Percentiles rank a stretch among this genome's conserved stretches.
phyloP scores from a whole-genome alignment of 805 yeast species.

The Brettanomyces sp. region DNA sequence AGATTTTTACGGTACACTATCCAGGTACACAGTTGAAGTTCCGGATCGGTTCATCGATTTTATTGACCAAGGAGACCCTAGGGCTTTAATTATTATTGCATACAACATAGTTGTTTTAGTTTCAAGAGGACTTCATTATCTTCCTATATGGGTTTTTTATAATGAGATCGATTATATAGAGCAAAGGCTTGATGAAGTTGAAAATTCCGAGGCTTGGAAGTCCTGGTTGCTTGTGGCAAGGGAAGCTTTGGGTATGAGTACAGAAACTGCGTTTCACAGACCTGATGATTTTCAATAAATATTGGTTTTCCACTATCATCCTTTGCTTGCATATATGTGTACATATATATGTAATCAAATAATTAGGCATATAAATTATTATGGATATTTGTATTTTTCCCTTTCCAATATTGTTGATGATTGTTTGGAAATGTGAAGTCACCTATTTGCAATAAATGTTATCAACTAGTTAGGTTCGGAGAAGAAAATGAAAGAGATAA shows the following conservation, averaged over 20 bases:
- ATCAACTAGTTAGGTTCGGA: no score
- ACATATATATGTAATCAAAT: no score
- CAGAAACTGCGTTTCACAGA: not conserved
- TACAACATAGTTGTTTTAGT: conserved; percentile 12
- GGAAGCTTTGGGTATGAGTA: not conserved
- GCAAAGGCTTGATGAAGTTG: not conserved
- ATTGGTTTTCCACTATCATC: no score
- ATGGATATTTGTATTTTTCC: no score
- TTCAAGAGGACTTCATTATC: conserved; percentile 3
- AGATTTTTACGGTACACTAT: conserved; percentile 9
- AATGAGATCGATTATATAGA: conserved; percentile 7
- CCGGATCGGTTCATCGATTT: conserved; percentile 4
- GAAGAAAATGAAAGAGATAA: no score
- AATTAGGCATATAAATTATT: no score
- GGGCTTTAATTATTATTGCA: conserved; percentile 13
- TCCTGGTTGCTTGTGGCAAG: conserved; percentile 4
- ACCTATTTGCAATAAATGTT: no score
- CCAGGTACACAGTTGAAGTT: conserved; percentile 9
- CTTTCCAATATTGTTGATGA: no score
- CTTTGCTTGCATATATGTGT: no score
- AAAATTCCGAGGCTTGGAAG: conserved; percentile 5
- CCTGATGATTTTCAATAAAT: no score
- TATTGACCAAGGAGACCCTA: conserved; percentile 11
- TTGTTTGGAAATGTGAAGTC: no score
- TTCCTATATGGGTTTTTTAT: conserved; percentile 1